Conservation (phyloP, 257 asterid species). For the Dorcoceras hygrometricum region DNA sequence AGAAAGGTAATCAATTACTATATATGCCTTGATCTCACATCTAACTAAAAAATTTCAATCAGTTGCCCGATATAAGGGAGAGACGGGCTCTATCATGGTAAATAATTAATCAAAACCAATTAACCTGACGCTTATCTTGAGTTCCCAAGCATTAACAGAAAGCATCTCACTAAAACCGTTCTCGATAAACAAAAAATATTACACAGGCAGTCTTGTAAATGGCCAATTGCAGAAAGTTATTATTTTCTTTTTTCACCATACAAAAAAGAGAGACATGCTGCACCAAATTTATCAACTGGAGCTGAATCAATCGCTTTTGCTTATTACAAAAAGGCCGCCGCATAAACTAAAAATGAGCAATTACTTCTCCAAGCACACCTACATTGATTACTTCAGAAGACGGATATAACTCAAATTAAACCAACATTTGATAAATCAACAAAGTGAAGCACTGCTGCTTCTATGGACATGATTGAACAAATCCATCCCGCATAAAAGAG, state of each 20-base stretch:
- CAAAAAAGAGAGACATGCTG: background rate
- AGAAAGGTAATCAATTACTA: constrained; percentile 13
- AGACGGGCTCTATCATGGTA: background rate
- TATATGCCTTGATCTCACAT: constrained; percentile 3
- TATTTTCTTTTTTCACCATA: background rate
- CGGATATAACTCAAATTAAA: background rate
- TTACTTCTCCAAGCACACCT: background rate
- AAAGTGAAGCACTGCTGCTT: background rate
- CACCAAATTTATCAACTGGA: background rate
- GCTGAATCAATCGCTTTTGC: background rate
- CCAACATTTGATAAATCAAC: background rate
- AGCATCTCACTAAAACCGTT: background rate
- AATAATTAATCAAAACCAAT: background rate
- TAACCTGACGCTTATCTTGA: background rate
- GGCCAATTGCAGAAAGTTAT: background rate
- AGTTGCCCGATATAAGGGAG: background rate
- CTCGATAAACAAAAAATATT: background rate
- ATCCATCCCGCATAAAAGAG: constrained; percentile 28
- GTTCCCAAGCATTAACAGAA: background rate
- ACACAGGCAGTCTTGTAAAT: background rate
- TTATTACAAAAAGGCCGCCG: too few relatives aligned
- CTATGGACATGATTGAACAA: constrained; percentile 14
- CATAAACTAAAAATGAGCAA: background rate
- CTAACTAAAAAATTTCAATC: constrained; percentile 1
- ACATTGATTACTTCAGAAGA: background rate